Evolutionary conservation across 768 basidiomycete species (phyloP).

Genomic region (Leucosporidium scottii): DNA sequence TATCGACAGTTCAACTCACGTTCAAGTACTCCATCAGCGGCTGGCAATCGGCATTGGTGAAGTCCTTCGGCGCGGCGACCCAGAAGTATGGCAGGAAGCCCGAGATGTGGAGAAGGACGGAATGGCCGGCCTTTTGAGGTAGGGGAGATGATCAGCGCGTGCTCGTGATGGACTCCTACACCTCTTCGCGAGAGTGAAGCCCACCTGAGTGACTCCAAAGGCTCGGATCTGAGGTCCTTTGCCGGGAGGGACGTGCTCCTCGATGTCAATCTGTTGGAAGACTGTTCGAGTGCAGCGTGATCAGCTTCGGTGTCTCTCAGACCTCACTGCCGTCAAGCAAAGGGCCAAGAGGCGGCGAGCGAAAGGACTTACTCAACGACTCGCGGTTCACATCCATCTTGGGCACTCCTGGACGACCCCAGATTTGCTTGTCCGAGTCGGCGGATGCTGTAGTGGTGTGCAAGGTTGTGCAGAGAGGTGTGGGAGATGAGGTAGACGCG

Average conservation of each 20-base stretch:
- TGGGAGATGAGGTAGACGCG: no score
- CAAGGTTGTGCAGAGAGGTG: background rate
- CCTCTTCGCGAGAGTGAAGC: no score
- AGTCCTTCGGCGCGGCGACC: constrained; percentile 75
- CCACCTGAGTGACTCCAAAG: constrained; percentile 84
- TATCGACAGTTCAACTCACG: constrained; percentile 49
- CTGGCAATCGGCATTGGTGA: constrained; percentile 58
- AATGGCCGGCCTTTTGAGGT: constrained; percentile 64
- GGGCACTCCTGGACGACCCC: constrained; percentile 19
- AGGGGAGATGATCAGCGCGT: background rate
- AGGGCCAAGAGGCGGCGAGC: no score
- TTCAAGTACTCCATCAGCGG: constrained; percentile 66
- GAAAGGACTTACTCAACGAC: constrained; percentile 15
- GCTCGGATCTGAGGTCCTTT: constrained; percentile 55
- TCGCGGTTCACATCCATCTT: constrained; percentile 24
- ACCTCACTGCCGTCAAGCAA: no score
- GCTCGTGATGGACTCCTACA: background rate
- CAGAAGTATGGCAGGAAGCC: constrained; percentile 92
- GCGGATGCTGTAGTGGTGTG: background rate
- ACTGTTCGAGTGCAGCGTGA: constrained; percentile 58
- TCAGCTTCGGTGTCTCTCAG: background rate
- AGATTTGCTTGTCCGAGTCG: constrained; percentile 16
- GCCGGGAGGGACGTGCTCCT: constrained; percentile 54
- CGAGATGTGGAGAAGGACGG: constrained; percentile 73
- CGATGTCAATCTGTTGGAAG: constrained; percentile 95